phyloP scores from a whole-genome alignment of 169 alveolate genomes.

The Plasmodium cynomolgi region DNA sequence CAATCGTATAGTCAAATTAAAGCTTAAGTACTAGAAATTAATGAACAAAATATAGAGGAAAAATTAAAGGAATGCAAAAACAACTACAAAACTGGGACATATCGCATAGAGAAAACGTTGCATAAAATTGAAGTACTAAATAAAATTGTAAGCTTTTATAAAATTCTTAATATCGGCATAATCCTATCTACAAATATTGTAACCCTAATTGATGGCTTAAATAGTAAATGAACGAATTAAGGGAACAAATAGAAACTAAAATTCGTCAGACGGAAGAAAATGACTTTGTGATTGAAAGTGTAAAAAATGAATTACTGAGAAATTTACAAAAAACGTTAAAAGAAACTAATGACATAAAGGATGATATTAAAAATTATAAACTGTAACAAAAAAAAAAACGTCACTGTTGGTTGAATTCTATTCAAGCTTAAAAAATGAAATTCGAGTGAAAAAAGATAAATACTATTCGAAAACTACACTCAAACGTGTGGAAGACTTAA shows the following conservation, averaged over 20 bases:
- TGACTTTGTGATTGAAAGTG: not conserved
- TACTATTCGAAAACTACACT: not conserved
- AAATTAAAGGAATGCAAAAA: not conserved
- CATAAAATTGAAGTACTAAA: not conserved
- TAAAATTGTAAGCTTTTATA: no score
- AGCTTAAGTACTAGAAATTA: not conserved
- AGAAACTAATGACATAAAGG: not conserved
- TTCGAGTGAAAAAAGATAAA: not conserved
- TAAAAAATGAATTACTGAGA: not conserved
- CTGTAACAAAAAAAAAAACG: not conserved
- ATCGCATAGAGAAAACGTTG: not conserved
- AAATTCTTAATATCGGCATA: not conserved
- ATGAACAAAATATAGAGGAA: not conserved
- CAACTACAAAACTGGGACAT: not conserved
- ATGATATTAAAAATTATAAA: not conserved
- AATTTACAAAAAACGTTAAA: not conserved
- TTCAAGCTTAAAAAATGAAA: not conserved
- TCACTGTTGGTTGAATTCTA: not conserved
- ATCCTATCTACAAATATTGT: not conserved
- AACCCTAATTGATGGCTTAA: not conserved
- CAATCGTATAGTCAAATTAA: no score
- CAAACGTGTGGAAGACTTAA: not conserved
- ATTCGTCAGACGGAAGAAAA: not conserved
- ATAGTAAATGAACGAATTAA: not conserved
- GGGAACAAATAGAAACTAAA: not conserved